Conservation (phyloP, 371 early-diverging fungal genomes). For the Fennellomyces sp. region DNA sequence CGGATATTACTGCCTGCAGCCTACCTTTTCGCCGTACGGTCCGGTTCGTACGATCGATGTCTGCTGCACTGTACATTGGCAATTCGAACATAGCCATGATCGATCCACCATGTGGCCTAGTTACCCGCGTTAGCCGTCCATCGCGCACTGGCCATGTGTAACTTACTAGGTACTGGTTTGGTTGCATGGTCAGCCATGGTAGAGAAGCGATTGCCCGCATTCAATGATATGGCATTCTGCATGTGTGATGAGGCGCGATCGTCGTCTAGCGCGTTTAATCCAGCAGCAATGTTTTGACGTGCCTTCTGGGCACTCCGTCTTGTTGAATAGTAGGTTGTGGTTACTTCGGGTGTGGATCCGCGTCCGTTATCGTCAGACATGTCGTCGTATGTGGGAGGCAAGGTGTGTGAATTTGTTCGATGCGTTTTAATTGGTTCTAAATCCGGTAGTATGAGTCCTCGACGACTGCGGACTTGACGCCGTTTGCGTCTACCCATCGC, state of each 20-base stretch:
- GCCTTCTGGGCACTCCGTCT: slow-evolving; percentile 44
- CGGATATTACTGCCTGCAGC: too few species aligned
- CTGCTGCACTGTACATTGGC: not conserved
- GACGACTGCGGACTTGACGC: slow-evolving; percentile 78
- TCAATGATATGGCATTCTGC: slow-evolving; percentile 7
- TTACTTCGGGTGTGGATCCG: slow-evolving; percentile 14
- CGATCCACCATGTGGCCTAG: not conserved
- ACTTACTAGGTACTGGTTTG: slow-evolving; percentile 8
- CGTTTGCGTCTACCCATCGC: slow-evolving; percentile 67
- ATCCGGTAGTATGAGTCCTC: slow-evolving; percentile 71
- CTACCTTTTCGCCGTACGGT: slow-evolving; percentile 1
- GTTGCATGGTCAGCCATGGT: slow-evolving; percentile 16
- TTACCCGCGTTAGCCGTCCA: too few species aligned
- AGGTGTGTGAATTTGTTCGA: slow-evolving; percentile 34
- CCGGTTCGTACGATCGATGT: not conserved
- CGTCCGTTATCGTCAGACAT: slow-evolving; percentile 29
- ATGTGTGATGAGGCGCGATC: not conserved
- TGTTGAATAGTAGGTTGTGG: slow-evolving; percentile 31
- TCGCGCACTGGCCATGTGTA: too few species aligned
- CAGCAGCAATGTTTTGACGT: slow-evolving; percentile 49
- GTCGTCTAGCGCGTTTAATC: slow-evolving; percentile 14
- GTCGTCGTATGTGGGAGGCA: slow-evolving; percentile 34
- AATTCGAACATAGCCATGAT: not conserved
- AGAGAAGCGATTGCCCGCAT: slow-evolving; percentile 16
- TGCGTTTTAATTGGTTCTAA: slow-evolving; percentile 58